Percentiles rank a stretch among this genome's conserved stretches.
Conservation (phyloP, 2,329 filamentous ascomycete genomes). For the Periglandula ipomoeae region DNA sequence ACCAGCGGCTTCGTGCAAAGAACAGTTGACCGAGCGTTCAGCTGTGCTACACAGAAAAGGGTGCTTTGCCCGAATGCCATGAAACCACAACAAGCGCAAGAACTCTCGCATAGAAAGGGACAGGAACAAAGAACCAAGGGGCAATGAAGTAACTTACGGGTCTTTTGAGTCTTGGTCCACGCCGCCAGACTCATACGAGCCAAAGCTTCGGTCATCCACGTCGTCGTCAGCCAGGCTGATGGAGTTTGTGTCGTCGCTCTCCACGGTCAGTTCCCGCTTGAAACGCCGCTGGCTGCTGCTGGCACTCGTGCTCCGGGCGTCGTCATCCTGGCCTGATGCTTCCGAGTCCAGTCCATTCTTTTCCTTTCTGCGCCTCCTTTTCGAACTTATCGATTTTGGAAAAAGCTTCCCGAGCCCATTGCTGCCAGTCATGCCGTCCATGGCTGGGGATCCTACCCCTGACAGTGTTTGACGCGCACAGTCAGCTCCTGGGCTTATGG, state of each 20-base stretch:
- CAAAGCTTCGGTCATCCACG: constrained; percentile 22
- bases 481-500: neutral
- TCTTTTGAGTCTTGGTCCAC: constrained; percentile 15
- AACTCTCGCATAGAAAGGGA: neutral
- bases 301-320: constrained; percentile 23
- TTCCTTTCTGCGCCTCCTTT: constrained; percentile 39
- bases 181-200: constrained; percentile 26
- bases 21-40: neutral
- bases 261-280: constrained; percentile 25
- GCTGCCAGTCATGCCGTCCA: constrained; percentile 12
- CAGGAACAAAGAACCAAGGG: neutral
- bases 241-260: constrained; percentile 23
- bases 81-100: neutral
- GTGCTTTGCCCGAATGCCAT: neutral
- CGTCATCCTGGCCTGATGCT: constrained; percentile 18
- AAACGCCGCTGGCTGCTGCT: constrained; percentile 15
- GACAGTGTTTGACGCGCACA: neutral
- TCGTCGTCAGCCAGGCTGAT: constrained; percentile 22
- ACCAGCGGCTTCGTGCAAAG: neutral
- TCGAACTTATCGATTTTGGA: constrained; percentile 40
- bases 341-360: constrained; percentile 28
- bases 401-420: constrained; percentile 42
- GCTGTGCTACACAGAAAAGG: neutral
- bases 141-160: constrained; percentile 2
- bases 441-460: constrained; percentile 5